Evolutionary conservation across 345 rosid species (phyloP).

Genomic region (Populus euphratica): DNA sequence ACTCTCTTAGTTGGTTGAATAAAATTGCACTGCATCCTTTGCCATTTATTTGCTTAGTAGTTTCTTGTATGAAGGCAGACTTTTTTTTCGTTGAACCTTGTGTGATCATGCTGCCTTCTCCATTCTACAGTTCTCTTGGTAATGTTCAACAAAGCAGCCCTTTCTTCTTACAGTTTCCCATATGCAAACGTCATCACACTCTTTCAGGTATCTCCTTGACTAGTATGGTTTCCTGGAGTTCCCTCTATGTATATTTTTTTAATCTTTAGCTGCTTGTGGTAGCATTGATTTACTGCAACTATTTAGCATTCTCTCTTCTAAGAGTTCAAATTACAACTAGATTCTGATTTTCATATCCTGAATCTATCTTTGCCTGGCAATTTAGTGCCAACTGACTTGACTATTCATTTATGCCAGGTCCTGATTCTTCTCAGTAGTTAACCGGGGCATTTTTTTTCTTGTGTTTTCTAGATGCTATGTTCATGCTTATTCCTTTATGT

Average conservation of each 20-base stretch:
- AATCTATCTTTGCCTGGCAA: not conserved
- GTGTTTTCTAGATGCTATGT: slow-evolving; percentile 13
- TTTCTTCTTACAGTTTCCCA: slow-evolving; percentile 61
- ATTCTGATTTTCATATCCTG: not conserved
- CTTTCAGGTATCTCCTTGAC: slow-evolving; percentile 48
- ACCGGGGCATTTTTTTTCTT: not conserved
- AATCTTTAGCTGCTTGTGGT: not conserved
- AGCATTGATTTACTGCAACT: not conserved
- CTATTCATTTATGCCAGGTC: not conserved
- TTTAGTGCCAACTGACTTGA: not conserved
- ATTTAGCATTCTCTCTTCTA: not conserved
- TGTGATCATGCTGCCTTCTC: slow-evolving; percentile 7
- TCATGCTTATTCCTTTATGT: slow-evolving; percentile 26
- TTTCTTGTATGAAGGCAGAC: not conserved
- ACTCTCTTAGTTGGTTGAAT: too few species aligned
- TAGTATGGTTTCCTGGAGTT: not conserved
- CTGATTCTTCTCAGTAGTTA: not conserved
- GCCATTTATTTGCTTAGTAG: not conserved
- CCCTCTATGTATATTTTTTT: not conserved
- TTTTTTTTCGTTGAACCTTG: not conserved
- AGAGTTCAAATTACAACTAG: not conserved
- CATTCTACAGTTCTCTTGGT: slow-evolving; percentile 58
- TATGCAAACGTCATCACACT: slow-evolving; percentile 64
- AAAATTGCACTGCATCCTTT: not conserved
- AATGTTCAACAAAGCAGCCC: slow-evolving; percentile 73